Evolutionary conservation across 2,329 filamentous ascomycete genomes (phyloP).

Genomic region (Xylaria multiplex): DNA sequence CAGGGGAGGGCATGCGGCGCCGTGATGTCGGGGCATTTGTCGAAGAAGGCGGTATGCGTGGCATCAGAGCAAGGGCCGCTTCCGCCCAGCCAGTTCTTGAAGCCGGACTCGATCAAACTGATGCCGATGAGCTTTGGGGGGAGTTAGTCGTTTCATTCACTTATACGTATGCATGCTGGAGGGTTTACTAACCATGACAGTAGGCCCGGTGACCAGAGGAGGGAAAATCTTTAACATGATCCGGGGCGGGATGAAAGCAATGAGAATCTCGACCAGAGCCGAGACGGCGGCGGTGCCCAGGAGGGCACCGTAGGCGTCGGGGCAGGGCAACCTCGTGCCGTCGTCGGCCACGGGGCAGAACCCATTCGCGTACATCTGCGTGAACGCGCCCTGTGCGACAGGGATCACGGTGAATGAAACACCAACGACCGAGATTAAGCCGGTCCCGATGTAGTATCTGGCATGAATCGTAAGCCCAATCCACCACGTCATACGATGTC

Average conservation of each 20-base stretch:
- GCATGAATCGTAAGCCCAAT: constrained; percentile 11
- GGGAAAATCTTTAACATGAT: constrained; percentile 79
- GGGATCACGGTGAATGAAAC: constrained; percentile 82
- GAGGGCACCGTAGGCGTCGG: constrained; percentile 78
- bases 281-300: constrained; percentile 75
- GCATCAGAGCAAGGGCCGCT: constrained; percentile 67
- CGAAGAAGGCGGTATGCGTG: constrained; percentile 64
- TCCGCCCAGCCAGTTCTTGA: constrained; percentile 82
- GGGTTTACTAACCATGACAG: constrained; percentile 58
- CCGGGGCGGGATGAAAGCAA: constrained; percentile 78
- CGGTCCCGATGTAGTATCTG: constrained; percentile 81
- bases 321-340: constrained; percentile 77
- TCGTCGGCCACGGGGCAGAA: constrained; percentile 68
- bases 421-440: constrained; percentile 81
- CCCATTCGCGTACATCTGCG: constrained; percentile 81
- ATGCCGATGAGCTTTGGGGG: constrained; percentile 71
- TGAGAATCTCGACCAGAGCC: constrained; percentile 74
- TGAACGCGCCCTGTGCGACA: constrained; percentile 75
- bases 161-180: neutral
- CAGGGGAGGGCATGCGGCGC: constrained; percentile 79
- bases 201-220: constrained; percentile 80
- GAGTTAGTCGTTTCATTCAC: neutral
- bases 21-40: constrained; percentile 71
- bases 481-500: neutral
- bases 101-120: constrained; percentile 74